Percentiles rank a stretch among this genome's conserved stretches.
Conservation (phyloP, 2,329 filamentous ascomycete species). For the Penicillium sp. region DNA sequence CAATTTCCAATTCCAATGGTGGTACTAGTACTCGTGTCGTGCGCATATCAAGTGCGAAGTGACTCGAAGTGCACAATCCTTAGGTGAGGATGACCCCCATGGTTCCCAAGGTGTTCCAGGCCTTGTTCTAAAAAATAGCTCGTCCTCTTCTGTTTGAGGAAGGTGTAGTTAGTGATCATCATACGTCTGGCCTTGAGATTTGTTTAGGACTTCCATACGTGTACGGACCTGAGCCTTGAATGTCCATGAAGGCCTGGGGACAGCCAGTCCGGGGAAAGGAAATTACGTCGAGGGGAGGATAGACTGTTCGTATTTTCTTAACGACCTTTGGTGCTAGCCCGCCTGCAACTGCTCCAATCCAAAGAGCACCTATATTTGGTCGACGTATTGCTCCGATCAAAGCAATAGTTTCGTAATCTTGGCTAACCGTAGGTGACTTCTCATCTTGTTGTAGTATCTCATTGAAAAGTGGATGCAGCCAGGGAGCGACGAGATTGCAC, state of each 20-base stretch:
- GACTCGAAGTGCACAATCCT: constrained; percentile 13
- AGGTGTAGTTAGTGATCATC: constrained; percentile 15
- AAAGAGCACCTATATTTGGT: constrained; percentile 9
- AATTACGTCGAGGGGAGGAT: constrained; percentile 8
- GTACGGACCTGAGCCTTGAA: constrained; percentile 12
- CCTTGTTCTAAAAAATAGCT: not conserved
- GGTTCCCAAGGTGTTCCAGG: not conserved
- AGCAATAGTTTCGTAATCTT: constrained; percentile 8
- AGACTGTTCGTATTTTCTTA: not conserved
- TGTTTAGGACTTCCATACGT: not conserved
- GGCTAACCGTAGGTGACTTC: not conserved
- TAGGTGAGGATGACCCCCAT: not conserved
- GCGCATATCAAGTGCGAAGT: constrained; percentile 8
- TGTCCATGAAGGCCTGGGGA: constrained; percentile 16
- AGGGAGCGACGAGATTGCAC: constrained; percentile 18
- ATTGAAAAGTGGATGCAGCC: constrained; percentile 17
- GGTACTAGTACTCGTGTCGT: constrained; percentile 11
- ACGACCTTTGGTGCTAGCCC: constrained; percentile 9
- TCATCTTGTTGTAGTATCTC: not conserved
- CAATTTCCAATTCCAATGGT: constrained; percentile 11
- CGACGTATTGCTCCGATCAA: constrained; percentile 14
- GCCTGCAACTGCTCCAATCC: constrained; percentile 10
- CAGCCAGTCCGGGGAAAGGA: constrained; percentile 14
- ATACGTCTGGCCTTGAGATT: constrained; percentile 13
- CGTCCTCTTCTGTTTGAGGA: constrained; percentile 8